Evolutionary conservation across 176 grass and related monocot species (phyloP), one percentile per base, ranked within the genome.

Genomic region (Oryza punctata): DNA sequence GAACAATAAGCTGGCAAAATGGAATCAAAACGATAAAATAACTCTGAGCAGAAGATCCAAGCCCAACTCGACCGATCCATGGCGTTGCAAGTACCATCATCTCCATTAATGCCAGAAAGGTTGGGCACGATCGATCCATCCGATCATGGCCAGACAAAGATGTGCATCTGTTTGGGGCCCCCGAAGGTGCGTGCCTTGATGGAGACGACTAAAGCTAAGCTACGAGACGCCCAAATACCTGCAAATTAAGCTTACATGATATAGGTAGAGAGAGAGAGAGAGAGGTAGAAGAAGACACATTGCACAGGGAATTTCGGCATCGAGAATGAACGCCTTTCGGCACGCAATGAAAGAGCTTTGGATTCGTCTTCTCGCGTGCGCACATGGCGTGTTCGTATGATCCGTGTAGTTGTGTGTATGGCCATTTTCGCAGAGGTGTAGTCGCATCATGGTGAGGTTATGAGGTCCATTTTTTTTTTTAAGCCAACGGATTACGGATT

Each of bases 151-250:
- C 59, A 10, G 63, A 78, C 79, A 76, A 81, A 65, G 43, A 0
- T 74, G 21, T 52, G 45, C 83, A 49, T 70, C 57, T 26, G 8
- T 13, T 45, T 77, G 67, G 67, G 63, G 21, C 47, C 63, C 65
- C 23, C 7, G 7, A 59, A 21, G 4, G 35, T 7, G 19, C 54
- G 19, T 59, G 19, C 14, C 49, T 30, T 19, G 27, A 57, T 2
- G 32, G 43, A 46, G 30, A 57, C 13, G 14, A 57, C 52, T 19
- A 54, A 54, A 5, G 13, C 13, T 47, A 47, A 4, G 49, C 49
- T 54, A 54, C 16, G 49, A 54, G 30, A 54, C 12, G n/a, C 69
- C 30, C 67, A 70, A 61, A 78, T 26, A 0, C 3, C 15, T 25
- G 50, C 7, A 77, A 60, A n/a, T n/a, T n/a, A n/a, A 45, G 46